Percentiles rank a stretch among this genome's conserved stretches.
Conservation (phyloP, 2,329 filamentous ascomycete genomes). For the Fusarium longipes region DNA sequence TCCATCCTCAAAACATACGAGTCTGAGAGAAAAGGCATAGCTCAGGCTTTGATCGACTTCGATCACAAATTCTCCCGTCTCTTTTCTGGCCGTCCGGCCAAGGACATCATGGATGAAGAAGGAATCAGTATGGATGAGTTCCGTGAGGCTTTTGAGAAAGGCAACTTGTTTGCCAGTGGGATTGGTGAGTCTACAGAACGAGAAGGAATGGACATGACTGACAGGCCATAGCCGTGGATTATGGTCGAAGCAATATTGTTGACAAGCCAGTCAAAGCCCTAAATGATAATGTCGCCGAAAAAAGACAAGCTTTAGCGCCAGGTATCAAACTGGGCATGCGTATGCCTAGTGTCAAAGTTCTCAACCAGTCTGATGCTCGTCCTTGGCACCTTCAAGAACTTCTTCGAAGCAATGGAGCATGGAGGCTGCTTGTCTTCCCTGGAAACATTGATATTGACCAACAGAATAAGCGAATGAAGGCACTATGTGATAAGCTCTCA, state of each 20-base stretch:
- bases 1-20: slow-evolving; percentile 62
- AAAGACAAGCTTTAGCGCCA: slow-evolving; percentile 49
- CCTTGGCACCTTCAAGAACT: slow-evolving; percentile 69
- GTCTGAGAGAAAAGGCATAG: slow-evolving; percentile 66
- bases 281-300: neutral
- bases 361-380: slow-evolving; percentile 66
- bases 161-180: slow-evolving; percentile 54
- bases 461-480: slow-evolving; percentile 25
- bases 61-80: slow-evolving; percentile 68
- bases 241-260: slow-evolving; percentile 29
- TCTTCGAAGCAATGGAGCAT: slow-evolving; percentile 55
- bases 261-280: neutral
- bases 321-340: slow-evolving; percentile 64
- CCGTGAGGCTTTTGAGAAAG: slow-evolving; percentile 69
- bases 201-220: neutral
- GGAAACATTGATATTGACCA: neutral
- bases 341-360: slow-evolving; percentile 67
- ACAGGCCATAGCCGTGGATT: slow-evolving; percentile 11
- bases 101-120: slow-evolving; percentile 69
- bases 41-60: slow-evolving; percentile 73
- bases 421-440: slow-evolving; percentile 64
- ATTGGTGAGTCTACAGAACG: neutral
- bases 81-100: slow-evolving; percentile 63
- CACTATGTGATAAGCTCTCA: slow-evolving; percentile 49
- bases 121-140: slow-evolving; percentile 72